Conservation (phyloP, 139 green algal genomes). For the Astrephomene gubernaculifera region DNA sequence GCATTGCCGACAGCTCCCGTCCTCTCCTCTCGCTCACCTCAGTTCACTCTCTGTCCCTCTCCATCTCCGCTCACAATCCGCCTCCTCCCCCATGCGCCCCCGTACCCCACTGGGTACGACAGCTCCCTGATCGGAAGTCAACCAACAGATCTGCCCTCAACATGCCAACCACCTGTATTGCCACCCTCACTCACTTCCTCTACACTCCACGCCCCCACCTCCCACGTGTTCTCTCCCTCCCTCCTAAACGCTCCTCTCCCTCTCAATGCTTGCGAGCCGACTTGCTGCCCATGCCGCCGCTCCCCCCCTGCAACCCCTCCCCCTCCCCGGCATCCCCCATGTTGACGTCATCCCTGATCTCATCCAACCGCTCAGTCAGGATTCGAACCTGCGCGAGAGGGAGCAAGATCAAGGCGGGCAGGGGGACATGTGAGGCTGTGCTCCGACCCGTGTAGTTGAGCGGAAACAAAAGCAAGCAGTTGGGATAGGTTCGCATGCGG, state of each 20-base stretch:
- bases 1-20: too few species aligned
- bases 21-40: too few species aligned
- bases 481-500: too few species aligned
- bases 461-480: too few species aligned
- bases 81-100: too few species aligned
- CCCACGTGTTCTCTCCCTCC: background rate
- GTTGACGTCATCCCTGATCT: slow-evolving; percentile 29
- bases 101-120: too few species aligned
- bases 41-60: too few species aligned
- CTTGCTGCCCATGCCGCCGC: background rate
- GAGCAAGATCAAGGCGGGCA: background rate
- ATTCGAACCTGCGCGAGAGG: slow-evolving; percentile 11
- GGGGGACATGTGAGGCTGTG: background rate
- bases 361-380: slow-evolving; percentile 35
- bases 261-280: background rate
- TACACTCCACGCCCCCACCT: background rate
- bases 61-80: too few species aligned
- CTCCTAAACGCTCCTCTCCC: background rate
- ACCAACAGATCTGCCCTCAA: too few species aligned
- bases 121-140: too few species aligned
- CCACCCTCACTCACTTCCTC: background rate
- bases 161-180: background rate
- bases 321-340: background rate
- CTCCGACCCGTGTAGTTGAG: too few species aligned
- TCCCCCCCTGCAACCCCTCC: background rate